Evolutionary conservation across 208 protist species (phyloP).

Genomic region (Zelonia costaricensis): DNA sequence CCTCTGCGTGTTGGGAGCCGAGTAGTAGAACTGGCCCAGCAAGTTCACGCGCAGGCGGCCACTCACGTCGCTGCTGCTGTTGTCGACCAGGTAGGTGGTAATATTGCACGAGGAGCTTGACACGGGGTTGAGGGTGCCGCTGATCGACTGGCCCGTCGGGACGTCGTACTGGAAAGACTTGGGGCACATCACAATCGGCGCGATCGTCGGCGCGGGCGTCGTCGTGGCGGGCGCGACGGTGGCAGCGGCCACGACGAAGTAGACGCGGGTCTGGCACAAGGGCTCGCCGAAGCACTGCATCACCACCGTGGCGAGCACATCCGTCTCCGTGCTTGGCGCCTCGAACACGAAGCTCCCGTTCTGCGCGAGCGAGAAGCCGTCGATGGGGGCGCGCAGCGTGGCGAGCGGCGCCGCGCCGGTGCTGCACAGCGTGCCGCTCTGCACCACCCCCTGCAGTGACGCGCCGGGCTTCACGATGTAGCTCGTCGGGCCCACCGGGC

Average conservation of each 20-base stretch:
- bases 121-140: conserved; percentile 39
- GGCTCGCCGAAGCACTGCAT: conserved; percentile 47
- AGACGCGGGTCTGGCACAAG: conserved; percentile 44
- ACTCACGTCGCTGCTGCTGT: conserved; percentile 19
- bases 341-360: conserved; percentile 44
- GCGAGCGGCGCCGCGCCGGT: conserved; percentile 37
- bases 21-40: conserved; percentile 70
- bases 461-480: conserved; percentile 25
- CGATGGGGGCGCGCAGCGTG: conserved; percentile 18
- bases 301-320: conserved; percentile 34
- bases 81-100: conserved; percentile 45
- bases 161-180: conserved; percentile 50
- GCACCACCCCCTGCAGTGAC: conserved; percentile 20
- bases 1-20: conserved; percentile 38
- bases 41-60: conserved; percentile 65
- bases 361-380: conserved; percentile 14
- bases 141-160: conserved; percentile 42
- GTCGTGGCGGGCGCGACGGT: conserved; percentile 22
- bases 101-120: conserved; percentile 30
- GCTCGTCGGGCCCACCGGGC: conserved; percentile 16
- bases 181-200: conserved; percentile 31
- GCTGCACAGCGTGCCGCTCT: conserved; percentile 25
- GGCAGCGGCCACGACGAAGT: conserved; percentile 37
- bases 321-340: conserved; percentile 42
- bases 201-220: conserved; percentile 13